Evolutionary conservation across 495 filamentous ascomycete species (phyloP), one percentile per base, ranked within the genome.

Genomic region (Hyaloscypha finlandica): DNA sequence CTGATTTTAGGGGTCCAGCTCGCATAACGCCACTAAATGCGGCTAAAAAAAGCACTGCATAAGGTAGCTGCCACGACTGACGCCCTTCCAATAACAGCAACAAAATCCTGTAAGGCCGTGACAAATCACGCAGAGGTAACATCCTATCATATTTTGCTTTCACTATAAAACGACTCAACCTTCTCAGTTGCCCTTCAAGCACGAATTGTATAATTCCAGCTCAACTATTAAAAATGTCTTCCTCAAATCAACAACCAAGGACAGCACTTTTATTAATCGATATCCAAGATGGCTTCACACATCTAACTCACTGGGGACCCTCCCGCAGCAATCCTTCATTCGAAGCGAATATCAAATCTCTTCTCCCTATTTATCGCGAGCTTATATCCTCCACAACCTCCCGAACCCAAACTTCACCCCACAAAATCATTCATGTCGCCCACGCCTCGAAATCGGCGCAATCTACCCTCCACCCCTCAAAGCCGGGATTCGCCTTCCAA

Each of bases 221-320:
- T 12, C 35, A 37, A 37, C 8, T 3, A 12, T 48, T 3, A 19
- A 48, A 4, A 16, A 48, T 48, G 42, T 19, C 42, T 48, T 0
- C 11, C 42, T 14, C 42, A 16, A 48, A 14, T 1, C 11, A 48
- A 14, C 42, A 48, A 48, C 42, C 42, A 19, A 25, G 29, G 2
- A 86, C 84, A 0, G 84, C 84, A 14, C 76, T 87, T 29, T 74
- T 88, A 65, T 76, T 88, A 55, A 86, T 88, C 61, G 84, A 88
- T 76, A 83, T 85, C 70, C 85, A 88, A 75, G 70, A 76, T 20
- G 84, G 74, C 70, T 83, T 87, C 68, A 72, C 68, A 39, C 74
- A 54, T 19, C 42, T 61, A 14, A 63, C 51, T 1, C 39, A 48
- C 64, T 67, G 81, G 76, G 83, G 84, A 37, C 63, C 73, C 16